Evolutionary conservation across 2,329 filamentous ascomycete genomes (phyloP).

Genomic region (Colletotrichum gloeosporioides): DNA sequence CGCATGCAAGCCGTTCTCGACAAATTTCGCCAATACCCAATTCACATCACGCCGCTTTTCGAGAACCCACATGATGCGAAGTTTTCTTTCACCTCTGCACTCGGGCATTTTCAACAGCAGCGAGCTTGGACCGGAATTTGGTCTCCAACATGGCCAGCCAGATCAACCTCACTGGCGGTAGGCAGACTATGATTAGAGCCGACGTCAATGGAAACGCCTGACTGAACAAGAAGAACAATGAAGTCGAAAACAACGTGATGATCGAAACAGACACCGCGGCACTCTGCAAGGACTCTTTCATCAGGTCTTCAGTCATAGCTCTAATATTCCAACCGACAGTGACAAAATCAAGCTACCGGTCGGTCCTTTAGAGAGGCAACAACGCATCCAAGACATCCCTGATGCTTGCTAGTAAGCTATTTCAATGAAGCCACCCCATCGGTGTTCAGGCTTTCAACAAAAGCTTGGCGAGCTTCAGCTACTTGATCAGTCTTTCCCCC

Average conservation of each 20-base stretch:
- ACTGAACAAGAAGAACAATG: neutral
- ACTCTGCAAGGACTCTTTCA: neutral
- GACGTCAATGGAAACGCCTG: neutral
- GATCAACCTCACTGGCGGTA: neutral
- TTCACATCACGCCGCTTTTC: neutral
- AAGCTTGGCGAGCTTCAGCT: neutral
- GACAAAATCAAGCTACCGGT: neutral
- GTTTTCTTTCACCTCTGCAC: neutral
- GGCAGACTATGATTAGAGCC: neutral
- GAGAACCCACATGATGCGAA: neutral
- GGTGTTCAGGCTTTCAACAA: neutral
- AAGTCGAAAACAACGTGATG: neutral
- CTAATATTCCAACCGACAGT: neutral
- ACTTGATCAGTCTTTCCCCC: conserved; percentile 14
- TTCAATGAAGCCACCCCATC: neutral
- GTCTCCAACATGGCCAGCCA: neutral
- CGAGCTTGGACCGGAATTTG: neutral
- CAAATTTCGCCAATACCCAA: neutral
- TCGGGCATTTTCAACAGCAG: neutral
- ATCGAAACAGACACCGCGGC: neutral
- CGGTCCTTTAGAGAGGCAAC: neutral
- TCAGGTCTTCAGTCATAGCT: neutral
- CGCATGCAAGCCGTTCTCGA: neutral
- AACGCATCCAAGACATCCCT: neutral
- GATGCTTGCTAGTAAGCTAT: neutral